These are phyloP conservation scores for Malbranchea cinnamomea DNA, from an alignment of 2,329 filamentous ascomycete genomes.

Conservation along the genomic window DNA sequence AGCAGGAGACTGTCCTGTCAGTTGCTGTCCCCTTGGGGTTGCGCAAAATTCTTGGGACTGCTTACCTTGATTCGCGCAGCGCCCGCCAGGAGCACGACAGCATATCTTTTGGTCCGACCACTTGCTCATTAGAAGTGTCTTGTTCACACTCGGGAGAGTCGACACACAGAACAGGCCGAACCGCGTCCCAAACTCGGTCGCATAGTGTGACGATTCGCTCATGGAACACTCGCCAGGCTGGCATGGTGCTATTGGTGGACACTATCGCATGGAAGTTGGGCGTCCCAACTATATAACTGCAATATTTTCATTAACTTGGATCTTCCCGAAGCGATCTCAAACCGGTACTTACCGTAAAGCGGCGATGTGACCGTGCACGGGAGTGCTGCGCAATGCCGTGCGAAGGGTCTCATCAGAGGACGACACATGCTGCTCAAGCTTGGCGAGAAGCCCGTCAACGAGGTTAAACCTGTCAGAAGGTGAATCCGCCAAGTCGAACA, in stretches of 20 bases:
- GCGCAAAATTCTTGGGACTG: constrained; percentile 1
- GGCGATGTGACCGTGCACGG: constrained; percentile 56
- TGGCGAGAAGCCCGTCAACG: constrained; percentile 42
- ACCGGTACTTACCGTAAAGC: constrained; percentile 39
- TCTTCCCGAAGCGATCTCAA: constrained; percentile 2
- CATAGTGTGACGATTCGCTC: constrained; percentile 45
- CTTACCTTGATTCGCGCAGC: constrained; percentile 80
- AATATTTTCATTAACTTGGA: constrained; percentile 9
- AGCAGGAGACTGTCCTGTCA: constrained; percentile 53
- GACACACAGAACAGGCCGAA: constrained; percentile 68
- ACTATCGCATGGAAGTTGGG: constrained; percentile 21
- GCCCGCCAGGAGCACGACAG: constrained; percentile 91
- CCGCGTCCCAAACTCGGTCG: constrained; percentile 57
- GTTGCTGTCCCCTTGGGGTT: constrained; percentile 11
- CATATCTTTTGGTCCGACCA: constrained; percentile 66
- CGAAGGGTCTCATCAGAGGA: constrained; percentile 52
- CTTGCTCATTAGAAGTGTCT: constrained; percentile 51
- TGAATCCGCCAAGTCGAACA: constrained; percentile 43
- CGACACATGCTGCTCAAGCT: constrained; percentile 49
- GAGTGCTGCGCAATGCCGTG: constrained; percentile 48
- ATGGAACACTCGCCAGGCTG: constrained; percentile 20
- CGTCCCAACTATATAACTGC: constrained; percentile 36
- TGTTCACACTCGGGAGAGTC: constrained; percentile 81
- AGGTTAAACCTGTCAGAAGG: constrained; percentile 29
- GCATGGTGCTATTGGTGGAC: constrained; percentile 14